Evolutionary conservation across 805 yeast genomes (phyloP), one percentile per base, ranked within the genome.

Genomic region (Starmerella etchellsii): DNA sequence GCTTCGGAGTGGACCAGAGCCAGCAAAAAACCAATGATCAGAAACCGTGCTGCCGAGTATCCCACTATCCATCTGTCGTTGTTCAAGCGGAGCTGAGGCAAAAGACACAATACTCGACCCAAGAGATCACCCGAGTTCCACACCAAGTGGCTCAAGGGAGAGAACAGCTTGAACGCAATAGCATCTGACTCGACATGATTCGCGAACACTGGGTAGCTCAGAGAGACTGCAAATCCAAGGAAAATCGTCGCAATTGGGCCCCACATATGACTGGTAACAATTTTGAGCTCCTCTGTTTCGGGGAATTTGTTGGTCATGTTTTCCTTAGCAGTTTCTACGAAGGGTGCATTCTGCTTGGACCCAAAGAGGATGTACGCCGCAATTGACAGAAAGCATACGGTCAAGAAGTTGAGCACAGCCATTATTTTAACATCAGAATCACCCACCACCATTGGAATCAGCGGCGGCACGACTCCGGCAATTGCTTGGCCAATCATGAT

Each of bases 401-500:
- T 45, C 16, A 48, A 24, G 26, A 46, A 50, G 18, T 73, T 62
- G 32, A 69, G 51, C 1, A 58, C 49, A 26, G 74, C 61, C 0
- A 77, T 63, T 42, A 76, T 64, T 6, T 79, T 75, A 1, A 73
- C 66, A 31, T 70, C 57, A 48, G 73, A 71, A 52, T 74, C 10
- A 31, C 44, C 21, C 13, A 80, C 71, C 10, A 70, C 44, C 45
- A 76, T 77, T 50, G 74, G 70, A 13, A 80, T 76, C 16, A 81
- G 56, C 0, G 95, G 76, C 2, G 98, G 97, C 27, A 88, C 63
- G 0, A 91, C 94, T 2, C 98, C 98, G 0, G 96, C 84, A 15
- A 88, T 64, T 0, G 94, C 95, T 59, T 88, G 95, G 1, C 98
- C 98, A 3, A 87, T 87, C 80, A 91, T 82, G 2, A 80, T 80